Evolutionary conservation across 1,284 basidiomycete genomes (phyloP), one percentile per base, ranked within the genome.

Genomic region (Cryptococcus sp.): DNA sequence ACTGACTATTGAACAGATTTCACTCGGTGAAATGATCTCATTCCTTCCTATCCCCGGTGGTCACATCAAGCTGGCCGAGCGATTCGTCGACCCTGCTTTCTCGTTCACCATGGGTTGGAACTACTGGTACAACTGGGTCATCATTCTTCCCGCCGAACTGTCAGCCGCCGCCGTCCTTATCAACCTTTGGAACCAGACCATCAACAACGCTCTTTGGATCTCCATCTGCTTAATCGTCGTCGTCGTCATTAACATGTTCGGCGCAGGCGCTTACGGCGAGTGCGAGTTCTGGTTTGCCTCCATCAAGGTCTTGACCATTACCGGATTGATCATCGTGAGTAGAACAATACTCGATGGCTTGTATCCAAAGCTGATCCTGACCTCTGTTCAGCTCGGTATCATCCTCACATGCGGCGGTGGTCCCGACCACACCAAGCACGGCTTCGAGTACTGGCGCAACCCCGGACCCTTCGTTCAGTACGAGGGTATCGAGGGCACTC

Each of bases 71-170:
- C 81, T 92, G 42, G 88, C 90, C 4, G 85, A 85, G 64, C 86
- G 88, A 45, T 91, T 91, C 72, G 87, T 91, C 25, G 86, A 90
- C 70, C 86, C 87, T 5, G 87, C 90, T 2, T 82, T 92, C 59
- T 87, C 87, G 0, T 91, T 91, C 69, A 84, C 89, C 16, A 86
- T 89, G 85, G 89, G 89, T 58, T 91, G 88, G 87, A 87, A 89
- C 69, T 90, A 90, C 72, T 88, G 86, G 56, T 88, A 87, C 73
- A 88, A 86, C 68, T 89, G 87, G 78, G 68, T 76, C 23, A 80
- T 81, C 62, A 76, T 89, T 56, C 81, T 91, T 22, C 89, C 90
- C 3, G 87, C 89, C 5, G 90, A 93, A 70, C 78, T 92, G 17
- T 86, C 86, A 57, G 90, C 90, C 22, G 84, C 87, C 1, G 84